Conservation (phyloP, 106 monocot species). For the Ottelia alismoides region DNA sequence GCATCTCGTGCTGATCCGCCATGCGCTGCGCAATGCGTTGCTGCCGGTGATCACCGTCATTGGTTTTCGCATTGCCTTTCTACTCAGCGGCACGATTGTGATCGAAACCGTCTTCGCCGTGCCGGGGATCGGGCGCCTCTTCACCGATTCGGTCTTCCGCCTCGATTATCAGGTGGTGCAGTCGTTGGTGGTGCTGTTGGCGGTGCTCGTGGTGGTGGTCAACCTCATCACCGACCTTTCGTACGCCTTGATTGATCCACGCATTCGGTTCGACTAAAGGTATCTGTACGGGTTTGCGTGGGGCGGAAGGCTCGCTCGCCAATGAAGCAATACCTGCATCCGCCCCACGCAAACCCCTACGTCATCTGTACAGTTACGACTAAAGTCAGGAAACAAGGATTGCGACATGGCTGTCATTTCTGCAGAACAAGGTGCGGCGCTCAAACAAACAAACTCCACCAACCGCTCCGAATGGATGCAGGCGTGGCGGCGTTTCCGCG, state of each 20-base stretch:
- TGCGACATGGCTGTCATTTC: too few species aligned
- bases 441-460: too few species aligned
- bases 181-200: not conserved
- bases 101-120: not conserved
- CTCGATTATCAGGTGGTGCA: not conserved
- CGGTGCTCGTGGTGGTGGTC: not conserved
- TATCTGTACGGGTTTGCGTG: too few species aligned
- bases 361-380: too few species aligned
- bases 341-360: too few species aligned
- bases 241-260: not conserved
- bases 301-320: too few species aligned
- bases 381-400: not conserved
- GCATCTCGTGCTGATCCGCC: not conserved
- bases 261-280: not conserved
- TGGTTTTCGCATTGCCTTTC: not conserved
- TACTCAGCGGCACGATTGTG: not conserved
- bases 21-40: not conserved
- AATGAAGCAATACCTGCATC: too few species aligned
- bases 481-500: too few species aligned
- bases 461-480: too few species aligned
- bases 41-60: not conserved
- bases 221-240: not conserved
- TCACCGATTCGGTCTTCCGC: not conserved
- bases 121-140: not conserved
- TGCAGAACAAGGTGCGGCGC: too few species aligned